Percentiles rank a stretch among this genome's conserved stretches.
These are phyloP conservation scores for Colletotrichum coccodes DNA, from an alignment of 2,329 filamentous ascomycete genomes.

Conservation along the genomic window DNA sequence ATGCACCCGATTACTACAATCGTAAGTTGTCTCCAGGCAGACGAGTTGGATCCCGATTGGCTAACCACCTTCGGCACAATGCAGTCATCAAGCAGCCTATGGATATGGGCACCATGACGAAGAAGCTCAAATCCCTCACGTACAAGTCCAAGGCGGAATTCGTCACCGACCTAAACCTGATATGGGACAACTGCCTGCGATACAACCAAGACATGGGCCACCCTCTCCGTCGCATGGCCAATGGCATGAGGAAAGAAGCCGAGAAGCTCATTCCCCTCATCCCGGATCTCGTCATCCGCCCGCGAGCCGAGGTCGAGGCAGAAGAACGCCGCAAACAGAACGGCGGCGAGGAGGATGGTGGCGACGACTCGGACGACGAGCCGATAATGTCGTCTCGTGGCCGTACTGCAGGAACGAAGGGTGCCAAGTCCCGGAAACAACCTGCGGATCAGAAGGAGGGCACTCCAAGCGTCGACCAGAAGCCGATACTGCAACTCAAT, in stretches of 20 bases:
- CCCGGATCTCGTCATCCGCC: constrained; percentile 88
- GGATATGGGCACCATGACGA: constrained; percentile 98
- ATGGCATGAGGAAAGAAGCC: constrained; percentile 96
- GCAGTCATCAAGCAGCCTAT: constrained; percentile 95
- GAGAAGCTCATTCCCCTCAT: constrained; percentile 96
- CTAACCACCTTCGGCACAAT: constrained; percentile 36
- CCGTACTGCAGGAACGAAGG: constrained; percentile 85
- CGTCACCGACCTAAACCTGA: constrained; percentile 90
- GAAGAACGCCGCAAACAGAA: constrained; percentile 87
- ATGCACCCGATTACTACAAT: constrained; percentile 94
- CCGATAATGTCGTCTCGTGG: constrained; percentile 98
- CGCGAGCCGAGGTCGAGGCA: constrained; percentile 93
- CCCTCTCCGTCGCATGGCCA: constrained; percentile 89
- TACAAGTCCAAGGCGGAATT: constrained; percentile 96
- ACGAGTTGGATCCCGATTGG: constrained; percentile 9
- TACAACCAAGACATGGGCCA: constrained; percentile 94
- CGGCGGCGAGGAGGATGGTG: constrained; percentile 83
- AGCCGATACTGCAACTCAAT: constrained; percentile 76
- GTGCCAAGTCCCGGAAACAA: constrained; percentile 80
- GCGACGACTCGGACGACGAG: constrained; percentile 94
- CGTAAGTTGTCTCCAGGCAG: constrained; percentile 64
- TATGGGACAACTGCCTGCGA: constrained; percentile 96
- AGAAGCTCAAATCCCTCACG: constrained; percentile 85
- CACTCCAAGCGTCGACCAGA: constrained; percentile 80
- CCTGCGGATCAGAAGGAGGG: constrained; percentile 79